Base-by-base conservation (phyloP, 768 basidiomycete species). In the Rickenella mellea region DNA sequence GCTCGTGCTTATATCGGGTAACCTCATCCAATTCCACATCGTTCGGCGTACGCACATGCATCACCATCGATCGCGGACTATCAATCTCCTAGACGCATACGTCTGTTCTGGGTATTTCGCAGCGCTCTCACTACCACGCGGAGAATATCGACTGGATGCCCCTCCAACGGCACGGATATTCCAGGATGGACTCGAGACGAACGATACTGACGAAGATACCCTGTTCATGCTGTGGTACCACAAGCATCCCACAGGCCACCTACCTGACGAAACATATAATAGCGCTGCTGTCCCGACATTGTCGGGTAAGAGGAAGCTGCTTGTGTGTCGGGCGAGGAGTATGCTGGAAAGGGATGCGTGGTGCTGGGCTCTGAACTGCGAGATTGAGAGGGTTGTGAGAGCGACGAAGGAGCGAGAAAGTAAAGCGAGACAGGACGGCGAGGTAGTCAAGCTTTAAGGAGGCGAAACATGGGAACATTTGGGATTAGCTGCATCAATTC, bases 281-380 rank as follows among this genome's bases (percentile, higher is more conserved):
- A 20, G 29, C 20, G 54, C 61, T 27, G 52, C 61, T 22, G 50
- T 78, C 26, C 87, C 74, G 25, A 55, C 63, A 20, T 61, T 80
- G 41, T 78, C 69, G 33, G 69, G 66, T 45, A 79, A 78, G 51
- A 64, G 75, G 46, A 80, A 81, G 56, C 51, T 79, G 42, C 51
- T 73, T 12, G 70, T 91, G 1, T 82, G 84, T 51, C 73, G 78
- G 47, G 79, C 83, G 40, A 69, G 91, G 55, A 90, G 78, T 55
- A 79, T 80, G 62, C 66, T 97, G 27, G 94, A 98, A 60, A 68
- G 93, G 22, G 92, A 98, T 59, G 72, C 82, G 22, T 97, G 93
- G 93, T 90, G 90, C 51, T 96, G 87, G 84, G 89, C 88, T 1
- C 62, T 98, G 51, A 91, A 88, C 47, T 75, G 74, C 33, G 90